A percentile compares a stretch with the other conserved stretches of the same genome.
These are phyloP conservation scores for Gilbertella persicaria DNA, from an alignment of 371 early-diverging fungal species.

Conservation along the genomic window DNA sequence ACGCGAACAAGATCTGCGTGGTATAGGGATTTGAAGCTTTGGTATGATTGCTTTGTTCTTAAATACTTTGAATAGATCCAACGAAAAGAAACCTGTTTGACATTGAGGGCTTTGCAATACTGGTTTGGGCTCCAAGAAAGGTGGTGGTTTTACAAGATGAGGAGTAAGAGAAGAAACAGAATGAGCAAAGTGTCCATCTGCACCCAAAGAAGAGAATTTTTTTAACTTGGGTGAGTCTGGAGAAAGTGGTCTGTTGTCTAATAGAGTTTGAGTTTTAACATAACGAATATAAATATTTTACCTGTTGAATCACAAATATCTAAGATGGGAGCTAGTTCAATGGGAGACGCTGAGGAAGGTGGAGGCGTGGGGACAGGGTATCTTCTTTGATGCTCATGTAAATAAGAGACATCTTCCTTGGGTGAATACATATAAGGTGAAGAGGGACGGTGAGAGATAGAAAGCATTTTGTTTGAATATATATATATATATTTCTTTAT, in stretches of 20 bases:
- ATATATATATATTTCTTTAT: slow-evolving; percentile 1
- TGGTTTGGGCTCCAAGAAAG: slow-evolving; percentile 28
- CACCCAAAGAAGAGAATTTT: slow-evolving; percentile 1
- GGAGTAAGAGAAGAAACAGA: slow-evolving; percentile 5
- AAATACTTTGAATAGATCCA: slow-evolving; percentile 12
- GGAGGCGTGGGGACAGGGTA: slow-evolving; percentile 19
- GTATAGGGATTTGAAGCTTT: slow-evolving; percentile 20
- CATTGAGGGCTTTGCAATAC: slow-evolving; percentile 12
- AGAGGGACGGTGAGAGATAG: slow-evolving; percentile 5
- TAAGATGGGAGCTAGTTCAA: slow-evolving; percentile 32
- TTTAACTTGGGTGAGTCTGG: slow-evolving; percentile 29
- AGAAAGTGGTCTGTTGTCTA: slow-evolving; percentile 33
- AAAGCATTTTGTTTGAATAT: slow-evolving; percentile 3
- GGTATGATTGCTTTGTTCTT: slow-evolving; percentile 1
- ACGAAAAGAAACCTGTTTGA: slow-evolving; percentile 3
- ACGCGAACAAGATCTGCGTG: slow-evolving; percentile 10
- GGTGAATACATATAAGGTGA: neutral
- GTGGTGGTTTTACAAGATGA: slow-evolving; percentile 8
- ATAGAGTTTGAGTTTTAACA: neutral
- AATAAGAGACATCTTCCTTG: neutral
- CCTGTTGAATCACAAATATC: slow-evolving; percentile 15
- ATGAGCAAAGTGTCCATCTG: neutral
- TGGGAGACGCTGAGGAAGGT: slow-evolving; percentile 18
- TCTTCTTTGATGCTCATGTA: neutral
- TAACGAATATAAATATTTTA: neutral